Evolutionary conservation across 495 filamentous ascomycete genomes (phyloP), one percentile per base, ranked within the genome.

Genomic region (Cercophora samala): DNA sequence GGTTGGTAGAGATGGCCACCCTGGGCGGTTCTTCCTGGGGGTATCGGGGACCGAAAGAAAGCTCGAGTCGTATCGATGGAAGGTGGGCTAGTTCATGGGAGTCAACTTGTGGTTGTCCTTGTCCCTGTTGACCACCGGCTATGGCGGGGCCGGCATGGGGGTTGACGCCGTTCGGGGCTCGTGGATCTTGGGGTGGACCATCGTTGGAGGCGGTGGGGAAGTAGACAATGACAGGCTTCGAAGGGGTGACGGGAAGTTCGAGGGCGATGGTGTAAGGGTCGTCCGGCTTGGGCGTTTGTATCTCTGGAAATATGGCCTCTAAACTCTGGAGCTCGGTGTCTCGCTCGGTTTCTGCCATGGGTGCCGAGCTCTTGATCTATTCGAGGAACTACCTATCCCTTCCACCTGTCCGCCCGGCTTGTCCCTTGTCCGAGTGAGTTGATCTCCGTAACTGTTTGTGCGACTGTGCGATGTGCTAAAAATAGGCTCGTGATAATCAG

Each of bases 281-380:
- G 4, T 83, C 72, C 4, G 84, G 78, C 63, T 87, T 83, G 37
- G 90, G 77, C 5, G 72, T 68, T 32, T 82, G 81, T 18, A 97
- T 86, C 76, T 99, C 95, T 21, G 94, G 94, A 69, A 87, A 99
- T 68, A 99, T 98, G 71, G 93, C 90, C 17, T 84, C 82, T 56
- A 98, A 87, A n/a, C 93, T 87, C 58, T 85, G 87, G 60, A 99
- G 83, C 78, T 99, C 95, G 18, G 89, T 82, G 19, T 88, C 83
- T 64, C 95, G 91, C 22, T 56, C 53, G 24, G 70, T 64, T 24
- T 60, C 60, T 23, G 64, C 54, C 70, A 71, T 65, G 37, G 37
- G 37, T 46, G 13, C 37, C 37, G 1, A 46, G 37, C 37, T 46
- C 37, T 11, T 46, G 37, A 11, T 46, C 6, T 46, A 11, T 46